Percentiles rank a stretch among this genome's conserved stretches.
These are phyloP conservation scores for Xylaria curta DNA, from an alignment of 495 filamentous ascomycete species.

Conservation along the genomic window DNA sequence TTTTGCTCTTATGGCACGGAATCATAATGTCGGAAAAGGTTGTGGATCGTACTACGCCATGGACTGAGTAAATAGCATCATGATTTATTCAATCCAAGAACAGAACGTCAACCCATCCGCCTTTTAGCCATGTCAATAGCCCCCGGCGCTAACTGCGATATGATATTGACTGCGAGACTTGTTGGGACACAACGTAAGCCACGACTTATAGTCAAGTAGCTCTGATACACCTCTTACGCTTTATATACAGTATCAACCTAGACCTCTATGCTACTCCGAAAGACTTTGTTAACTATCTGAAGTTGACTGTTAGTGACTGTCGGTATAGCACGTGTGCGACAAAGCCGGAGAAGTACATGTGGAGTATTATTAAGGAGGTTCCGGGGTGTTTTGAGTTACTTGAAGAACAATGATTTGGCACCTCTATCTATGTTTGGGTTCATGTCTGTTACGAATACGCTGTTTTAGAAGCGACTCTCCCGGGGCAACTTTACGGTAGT, in stretches of 20 bases:
- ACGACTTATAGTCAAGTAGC: neutral
- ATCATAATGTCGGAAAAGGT: slow-evolving; percentile 23
- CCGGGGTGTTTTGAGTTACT: slow-evolving; percentile 31
- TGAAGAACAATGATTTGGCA: slow-evolving; percentile 26
- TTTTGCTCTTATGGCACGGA: slow-evolving; percentile 22
- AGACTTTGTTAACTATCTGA: slow-evolving; percentile 76
- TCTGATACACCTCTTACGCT: neutral
- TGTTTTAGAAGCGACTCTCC: too few relatives aligned
- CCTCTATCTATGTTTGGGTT: too few relatives aligned
- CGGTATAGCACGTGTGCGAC: slow-evolving; percentile 75
- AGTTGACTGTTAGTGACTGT: slow-evolving; percentile 78
- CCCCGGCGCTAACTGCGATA: neutral
- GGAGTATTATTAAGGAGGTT: slow-evolving; percentile 31
- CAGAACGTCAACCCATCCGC: neutral
- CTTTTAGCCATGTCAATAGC: neutral
- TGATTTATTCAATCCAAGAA: slow-evolving; percentile 3
- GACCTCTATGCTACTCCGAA: slow-evolving; percentile 73
- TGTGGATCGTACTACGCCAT: slow-evolving; percentile 2
- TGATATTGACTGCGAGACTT: neutral
- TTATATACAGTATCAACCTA: neutral
- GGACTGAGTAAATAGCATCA: slow-evolving; percentile 6
- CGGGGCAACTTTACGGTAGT: too few relatives aligned
- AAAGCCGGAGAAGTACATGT: slow-evolving; percentile 79
- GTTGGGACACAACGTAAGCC: neutral
- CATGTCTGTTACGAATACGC: too few relatives aligned